Evolutionary conservation across 805 yeast genomes (phyloP), one percentile per base, ranked within the genome.

Genomic region (Middelhovenomyces tepae): DNA sequence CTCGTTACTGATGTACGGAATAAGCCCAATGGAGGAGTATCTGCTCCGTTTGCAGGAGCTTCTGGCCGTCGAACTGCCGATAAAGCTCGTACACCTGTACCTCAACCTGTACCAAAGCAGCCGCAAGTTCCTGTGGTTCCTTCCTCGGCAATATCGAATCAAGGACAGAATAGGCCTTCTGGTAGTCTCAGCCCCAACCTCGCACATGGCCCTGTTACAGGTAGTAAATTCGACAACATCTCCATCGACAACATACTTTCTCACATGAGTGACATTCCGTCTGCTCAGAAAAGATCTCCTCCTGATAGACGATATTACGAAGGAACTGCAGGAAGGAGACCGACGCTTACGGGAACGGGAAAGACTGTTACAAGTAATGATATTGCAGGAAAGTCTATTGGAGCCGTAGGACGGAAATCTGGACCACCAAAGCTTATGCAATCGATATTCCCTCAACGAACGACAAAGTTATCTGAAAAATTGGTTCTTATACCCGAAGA

Each of bases 1-100:
- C 66, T 87, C 37, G 97, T 87, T 23, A 89, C 97, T 0, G 97
- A 87, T 59, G 74, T 83, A 2, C 65, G 97, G 39, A 68, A 74
- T 34, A 62, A 62, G 38, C 64, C 57, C 35, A 56, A 62, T 15
- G 65, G 65, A 41, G 38, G 41, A 28, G 36, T 43, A 15, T 40
- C 60, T 16, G 59, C 64, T 5, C 61, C 60, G 13, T 57, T 40
- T 54, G 71, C 4, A 67, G 34, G 22, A 7, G 29, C 29, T 26
- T 26, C 29, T n/a, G 29, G 29, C 19, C 7, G 29, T 7, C 7
- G 29, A 15, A 13, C n/a, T 7, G 6, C 19, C 5, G 5, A 18
- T 5, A 7, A 18, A 7, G 17, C 19, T 14, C 7, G 6, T 7
- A 16, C 27, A 11, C 29, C 29, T 26, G 11, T 10, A 9, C 19